Conservation (phyloP, 441 rosid genomes). For the Raphanus hybrid region DNA sequence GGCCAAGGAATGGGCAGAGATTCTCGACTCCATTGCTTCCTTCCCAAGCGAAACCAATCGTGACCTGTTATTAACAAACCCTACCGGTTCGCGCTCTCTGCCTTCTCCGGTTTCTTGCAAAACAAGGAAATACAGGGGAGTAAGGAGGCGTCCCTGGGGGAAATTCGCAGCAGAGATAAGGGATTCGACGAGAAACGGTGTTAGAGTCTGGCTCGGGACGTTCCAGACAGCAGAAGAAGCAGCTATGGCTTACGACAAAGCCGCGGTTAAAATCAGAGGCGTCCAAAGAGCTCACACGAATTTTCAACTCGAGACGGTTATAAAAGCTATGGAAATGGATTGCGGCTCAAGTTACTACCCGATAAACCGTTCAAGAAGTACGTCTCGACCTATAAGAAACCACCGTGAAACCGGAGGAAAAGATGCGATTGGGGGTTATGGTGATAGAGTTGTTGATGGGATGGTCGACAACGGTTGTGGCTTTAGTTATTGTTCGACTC, state of each 20-base stretch:
- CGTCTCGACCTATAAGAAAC: background rate
- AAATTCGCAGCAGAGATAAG: conserved; percentile 68
- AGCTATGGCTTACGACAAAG: conserved; percentile 71
- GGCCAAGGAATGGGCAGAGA: conserved; percentile 66
- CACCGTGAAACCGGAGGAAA: background rate
- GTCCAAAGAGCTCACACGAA: conserved; percentile 54
- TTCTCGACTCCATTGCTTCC: conserved; percentile 46
- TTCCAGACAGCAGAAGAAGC: conserved; percentile 69
- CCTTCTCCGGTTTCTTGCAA: conserved; percentile 34
- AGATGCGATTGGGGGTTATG: conserved; percentile 9
- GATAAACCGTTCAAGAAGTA: background rate
- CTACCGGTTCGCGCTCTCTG: background rate
- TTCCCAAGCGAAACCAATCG: conserved; percentile 18
- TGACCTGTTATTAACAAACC: conserved; percentile 17
- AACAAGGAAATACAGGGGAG: conserved; percentile 59
- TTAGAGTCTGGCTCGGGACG: conserved; percentile 71
- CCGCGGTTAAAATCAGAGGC: conserved; percentile 65
- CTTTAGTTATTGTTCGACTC: conserved; percentile 7
- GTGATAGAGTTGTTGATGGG: conserved; percentile 6
- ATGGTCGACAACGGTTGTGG: conserved; percentile 22
- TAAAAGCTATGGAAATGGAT: conserved; percentile 50
- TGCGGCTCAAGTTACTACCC: conserved; percentile 17
- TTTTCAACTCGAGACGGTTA: conserved; percentile 59
- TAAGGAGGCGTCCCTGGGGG: conserved; percentile 67
- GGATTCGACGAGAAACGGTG: conserved; percentile 63